phyloP scores from a whole-genome alignment of 129 eudicot species.

The Chrysanthemum lavandulifolium region DNA sequence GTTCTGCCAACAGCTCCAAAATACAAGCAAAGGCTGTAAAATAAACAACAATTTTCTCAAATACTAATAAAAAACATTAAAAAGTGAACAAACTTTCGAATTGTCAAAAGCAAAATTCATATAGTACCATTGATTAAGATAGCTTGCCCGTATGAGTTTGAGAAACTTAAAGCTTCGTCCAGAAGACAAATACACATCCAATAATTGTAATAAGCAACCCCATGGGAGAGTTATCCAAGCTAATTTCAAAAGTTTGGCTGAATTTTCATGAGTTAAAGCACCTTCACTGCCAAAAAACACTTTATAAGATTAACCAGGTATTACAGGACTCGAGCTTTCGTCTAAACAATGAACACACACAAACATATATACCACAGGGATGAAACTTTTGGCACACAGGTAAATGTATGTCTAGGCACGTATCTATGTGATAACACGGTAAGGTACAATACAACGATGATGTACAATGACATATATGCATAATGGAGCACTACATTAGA shows the following conservation, averaged over 20 bases:
- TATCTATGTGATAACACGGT: neutral
- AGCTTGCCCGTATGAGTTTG: constrained; percentile 82
- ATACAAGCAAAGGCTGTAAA: constrained; percentile 75
- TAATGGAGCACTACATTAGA: constrained; percentile 5
- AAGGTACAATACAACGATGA: neutral
- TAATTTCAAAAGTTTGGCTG: constrained; percentile 67
- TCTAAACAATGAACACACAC: too few species aligned
- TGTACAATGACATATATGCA: neutral
- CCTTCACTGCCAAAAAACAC: constrained; percentile 48
- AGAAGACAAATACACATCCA: constrained; percentile 67
- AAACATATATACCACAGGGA: too few species aligned
- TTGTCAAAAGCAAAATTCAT: constrained; percentile 14
- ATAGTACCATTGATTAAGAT: constrained; percentile 76
- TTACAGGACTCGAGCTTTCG: too few species aligned
- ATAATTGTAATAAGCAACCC: constrained; percentile 61
- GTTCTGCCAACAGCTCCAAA: constrained; percentile 91
- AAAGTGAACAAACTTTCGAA: neutral
- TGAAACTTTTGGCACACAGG: constrained; percentile 9
- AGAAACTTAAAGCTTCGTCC: constrained; percentile 74
- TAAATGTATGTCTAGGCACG: neutral
- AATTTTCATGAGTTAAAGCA: constrained; percentile 51
- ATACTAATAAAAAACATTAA: constrained; percentile 2
- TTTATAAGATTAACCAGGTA: constrained; percentile 5
- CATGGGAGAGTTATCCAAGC: constrained; percentile 91
- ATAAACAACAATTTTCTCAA: constrained; percentile 10